Percentiles rank a stretch among this genome's conserved stretches.
Evolutionary conservation across 176 grass and related monocot genomes (phyloP).

Genomic region (Ananas comosus): DNA sequence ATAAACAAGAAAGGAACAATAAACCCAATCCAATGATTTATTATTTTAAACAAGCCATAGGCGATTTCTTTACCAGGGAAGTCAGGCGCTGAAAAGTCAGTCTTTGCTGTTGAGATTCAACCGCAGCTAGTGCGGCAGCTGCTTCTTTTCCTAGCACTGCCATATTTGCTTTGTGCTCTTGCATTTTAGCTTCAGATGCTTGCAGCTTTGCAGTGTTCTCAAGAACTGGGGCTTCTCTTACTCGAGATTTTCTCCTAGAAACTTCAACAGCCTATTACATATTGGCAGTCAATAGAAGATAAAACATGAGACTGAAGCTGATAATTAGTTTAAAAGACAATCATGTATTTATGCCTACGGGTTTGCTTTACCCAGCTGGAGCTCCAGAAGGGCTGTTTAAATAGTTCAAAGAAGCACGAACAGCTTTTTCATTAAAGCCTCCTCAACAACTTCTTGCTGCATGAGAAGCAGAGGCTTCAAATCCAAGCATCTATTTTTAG

Average conservation of each 20-base stretch:
- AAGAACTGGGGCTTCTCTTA: conserved; percentile 71
- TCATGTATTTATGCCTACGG: neutral
- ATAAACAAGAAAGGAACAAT: conserved; percentile 20
- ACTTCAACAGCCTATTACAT: conserved; percentile 73
- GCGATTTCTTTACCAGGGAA: conserved; percentile 46
- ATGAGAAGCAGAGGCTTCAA: too few relatives aligned
- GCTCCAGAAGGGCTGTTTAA: too few relatives aligned
- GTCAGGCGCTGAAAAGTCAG: conserved; percentile 75
- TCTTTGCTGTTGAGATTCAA: conserved; percentile 89
- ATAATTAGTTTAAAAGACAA: neutral
- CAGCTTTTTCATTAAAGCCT: too few relatives aligned
- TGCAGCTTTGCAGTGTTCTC: conserved; percentile 86
- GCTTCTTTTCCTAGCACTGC: conserved; percentile 96
- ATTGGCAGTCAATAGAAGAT: conserved; percentile 8
- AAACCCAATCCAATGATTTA: conserved; percentile 1
- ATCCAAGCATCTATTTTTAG: too few relatives aligned
- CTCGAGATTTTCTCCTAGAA: conserved; percentile 72
- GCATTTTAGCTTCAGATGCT: conserved; percentile 79
- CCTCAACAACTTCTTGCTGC: too few relatives aligned
- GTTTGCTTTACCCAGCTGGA: too few relatives aligned
- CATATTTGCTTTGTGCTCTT: conserved; percentile 87
- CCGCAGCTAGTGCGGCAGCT: conserved; percentile 57
- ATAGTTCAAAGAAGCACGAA: too few relatives aligned
- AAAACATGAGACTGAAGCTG: conserved; percentile 10
- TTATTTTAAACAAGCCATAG: neutral